These are phyloP conservation scores for Camillea tinctor DNA, from an alignment of 2,329 filamentous ascomycete genomes.

Conservation along the genomic window DNA sequence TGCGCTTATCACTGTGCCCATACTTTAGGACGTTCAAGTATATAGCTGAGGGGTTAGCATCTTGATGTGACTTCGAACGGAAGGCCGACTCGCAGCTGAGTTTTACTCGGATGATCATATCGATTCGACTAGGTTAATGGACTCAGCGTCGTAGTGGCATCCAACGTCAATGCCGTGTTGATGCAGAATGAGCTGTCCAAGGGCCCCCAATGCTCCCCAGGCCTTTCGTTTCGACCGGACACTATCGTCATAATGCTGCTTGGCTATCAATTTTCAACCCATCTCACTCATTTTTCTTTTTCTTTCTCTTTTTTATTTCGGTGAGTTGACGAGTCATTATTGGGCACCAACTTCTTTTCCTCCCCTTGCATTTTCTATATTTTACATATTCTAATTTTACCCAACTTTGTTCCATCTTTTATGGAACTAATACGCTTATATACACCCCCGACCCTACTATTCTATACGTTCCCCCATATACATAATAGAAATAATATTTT, in stretches of 20 bases:
- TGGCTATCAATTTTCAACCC: not conserved
- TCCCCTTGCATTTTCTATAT: not conserved
- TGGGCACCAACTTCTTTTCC: not conserved
- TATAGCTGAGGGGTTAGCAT: not conserved
- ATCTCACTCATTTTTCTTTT: not conserved
- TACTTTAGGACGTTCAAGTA: too few species aligned
- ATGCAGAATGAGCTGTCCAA: slow-evolving; percentile 7
- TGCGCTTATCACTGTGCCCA: not conserved
- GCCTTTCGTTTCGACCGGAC: not conserved
- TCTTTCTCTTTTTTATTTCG: not conserved
- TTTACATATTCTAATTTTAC: not conserved
- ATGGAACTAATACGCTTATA: not conserved
- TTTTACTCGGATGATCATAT: not conserved
- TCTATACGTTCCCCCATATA: not conserved
- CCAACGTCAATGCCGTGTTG: not conserved
- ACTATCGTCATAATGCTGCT: not conserved
- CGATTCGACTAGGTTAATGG: not conserved
- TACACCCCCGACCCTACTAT: not conserved
- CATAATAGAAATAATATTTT: too few species aligned
- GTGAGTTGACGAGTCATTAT: not conserved
- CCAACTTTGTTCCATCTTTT: too few species aligned
- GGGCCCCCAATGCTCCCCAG: slow-evolving; percentile 3
- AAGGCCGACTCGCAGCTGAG: not conserved
- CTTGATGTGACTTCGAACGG: not conserved
- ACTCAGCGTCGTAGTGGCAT: not conserved